Base-by-base conservation (phyloP, 1,139 yeast genomes). In the Zygoascus hellenicus region DNA sequence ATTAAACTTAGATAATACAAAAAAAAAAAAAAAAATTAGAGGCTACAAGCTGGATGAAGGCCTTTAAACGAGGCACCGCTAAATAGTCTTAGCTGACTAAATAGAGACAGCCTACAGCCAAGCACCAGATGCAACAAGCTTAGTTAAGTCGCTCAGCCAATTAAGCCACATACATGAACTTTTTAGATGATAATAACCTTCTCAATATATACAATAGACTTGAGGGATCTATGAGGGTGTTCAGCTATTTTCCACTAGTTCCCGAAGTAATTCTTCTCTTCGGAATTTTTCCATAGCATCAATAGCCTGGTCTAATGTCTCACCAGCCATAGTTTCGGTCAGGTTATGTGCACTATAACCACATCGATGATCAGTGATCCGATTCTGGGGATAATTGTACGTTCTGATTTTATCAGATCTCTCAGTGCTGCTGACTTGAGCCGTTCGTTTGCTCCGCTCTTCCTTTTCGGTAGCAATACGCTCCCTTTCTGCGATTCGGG, bases 341-440 rank as follows among this genome's bases (percentile, higher is more conserved):
- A 92, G 68, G 59, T 89, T 96, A 59, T 87, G 85, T 26, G 84
- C 61, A 1, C 90, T 80, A 57, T 66, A 80, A 3, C 90, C 88
- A 62, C 96, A 88, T 46, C 98, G 72, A 61, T 92, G 98, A 61
- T 92, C 99, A 0, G 97, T 90, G 47, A 92, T 78, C 58, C 98
- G 73, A 61, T 89, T 89, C 60, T 92, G 97, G 5, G 95, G 90
- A 57, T 76, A 90, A 60, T 92, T 92, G 64, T 92, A 92, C 0
- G 98, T 94, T 55, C 98, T 71, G 52, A 92, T 84, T 67, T 92
- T 92, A 62, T 94, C 98, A 2, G 95, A 82, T 51, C 98, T 72
- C 61, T 88, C 96, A 1, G 96, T 88, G 1, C 94, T 76, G 1
- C 89, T 75, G 3, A 92, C 97, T 63, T 90, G 97, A 46, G 81